Conservation (phyloP, 2,329 filamentous ascomycete genomes). For the Fusarium sp. region DNA sequence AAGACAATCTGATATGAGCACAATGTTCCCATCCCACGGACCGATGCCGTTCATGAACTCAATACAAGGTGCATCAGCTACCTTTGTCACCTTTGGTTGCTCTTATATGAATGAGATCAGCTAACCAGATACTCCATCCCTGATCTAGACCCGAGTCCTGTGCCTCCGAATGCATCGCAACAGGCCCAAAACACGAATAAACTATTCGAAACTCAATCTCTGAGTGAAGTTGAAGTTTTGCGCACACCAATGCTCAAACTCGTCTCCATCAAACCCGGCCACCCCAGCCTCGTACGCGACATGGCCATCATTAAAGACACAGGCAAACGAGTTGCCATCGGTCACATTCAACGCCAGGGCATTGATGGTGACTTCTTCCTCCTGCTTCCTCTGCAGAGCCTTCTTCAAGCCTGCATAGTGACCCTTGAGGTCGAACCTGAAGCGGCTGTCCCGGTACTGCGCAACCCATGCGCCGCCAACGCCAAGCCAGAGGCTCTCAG, state of each 20-base stretch:
- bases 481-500: slow-evolving; percentile 37
- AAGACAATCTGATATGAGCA: slow-evolving; percentile 35
- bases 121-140: slow-evolving; percentile 35
- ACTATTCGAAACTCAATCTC: neutral
- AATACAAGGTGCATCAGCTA: slow-evolving; percentile 11
- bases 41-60: slow-evolving; percentile 35
- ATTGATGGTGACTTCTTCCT: slow-evolving; percentile 11
- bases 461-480: slow-evolving; percentile 32
- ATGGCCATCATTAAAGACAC: slow-evolving; percentile 29
- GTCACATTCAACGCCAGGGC: slow-evolving; percentile 33
- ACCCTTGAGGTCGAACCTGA: slow-evolving; percentile 29
- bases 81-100: slow-evolving; percentile 15
- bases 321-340: slow-evolving; percentile 19
- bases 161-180: slow-evolving; percentile 26
- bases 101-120: slow-evolving; percentile 27
- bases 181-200: neutral
- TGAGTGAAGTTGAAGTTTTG: slow-evolving; percentile 23
- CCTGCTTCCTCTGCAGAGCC: slow-evolving; percentile 1
- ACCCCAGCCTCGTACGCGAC: slow-evolving; percentile 13
- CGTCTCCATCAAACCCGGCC: slow-evolving; percentile 12
- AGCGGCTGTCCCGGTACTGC: slow-evolving; percentile 33
- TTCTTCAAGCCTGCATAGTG: slow-evolving; percentile 18
- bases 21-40: slow-evolving; percentile 32
- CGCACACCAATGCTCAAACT: slow-evolving; percentile 34
- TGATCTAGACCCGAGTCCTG: slow-evolving; percentile 10